Conservation (phyloP, 257 asterid genomes). For the Lavandula angustifolia region DNA sequence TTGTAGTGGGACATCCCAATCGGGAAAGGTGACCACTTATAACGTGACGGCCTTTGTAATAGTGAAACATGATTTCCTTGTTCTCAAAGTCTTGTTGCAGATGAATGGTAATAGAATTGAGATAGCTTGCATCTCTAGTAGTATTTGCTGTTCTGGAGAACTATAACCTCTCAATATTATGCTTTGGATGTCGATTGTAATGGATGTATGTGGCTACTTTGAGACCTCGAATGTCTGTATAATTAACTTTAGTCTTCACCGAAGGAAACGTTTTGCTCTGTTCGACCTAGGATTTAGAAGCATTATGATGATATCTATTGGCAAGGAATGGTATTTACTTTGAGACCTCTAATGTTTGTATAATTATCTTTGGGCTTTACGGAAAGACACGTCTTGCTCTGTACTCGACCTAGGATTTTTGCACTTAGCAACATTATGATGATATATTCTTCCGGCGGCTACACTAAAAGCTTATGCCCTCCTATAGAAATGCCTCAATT, state of each 20-base stretch:
- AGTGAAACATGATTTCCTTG: not conserved
- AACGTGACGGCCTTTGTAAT: slow-evolving; percentile 24
- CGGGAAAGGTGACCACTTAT: no score
- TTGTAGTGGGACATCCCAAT: no score
- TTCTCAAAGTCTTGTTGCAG: not conserved
- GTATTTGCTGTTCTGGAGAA: not conserved
- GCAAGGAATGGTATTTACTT: not conserved
- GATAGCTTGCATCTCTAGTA: not conserved
- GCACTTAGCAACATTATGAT: not conserved
- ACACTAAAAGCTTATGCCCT: not conserved
- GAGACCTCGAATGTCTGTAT: not conserved
- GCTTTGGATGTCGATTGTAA: not conserved
- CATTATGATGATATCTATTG: not conserved
- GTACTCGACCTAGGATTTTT: not conserved
- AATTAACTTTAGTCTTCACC: not conserved
- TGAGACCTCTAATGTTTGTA: not conserved
- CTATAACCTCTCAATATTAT: not conserved
- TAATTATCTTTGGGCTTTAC: not conserved
- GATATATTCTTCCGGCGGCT: slow-evolving; percentile 9
- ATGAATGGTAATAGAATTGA: slow-evolving; percentile 19
- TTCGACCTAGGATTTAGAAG: not conserved
- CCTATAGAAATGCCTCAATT: slow-evolving; percentile 2
- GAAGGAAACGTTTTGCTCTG: no score
- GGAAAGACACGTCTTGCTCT: not conserved
- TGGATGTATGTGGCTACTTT: not conserved